Percentiles rank a stretch among this genome's conserved stretches.
phyloP scores from a whole-genome alignment of 306 rosid species.

The Prunus davidiana region DNA sequence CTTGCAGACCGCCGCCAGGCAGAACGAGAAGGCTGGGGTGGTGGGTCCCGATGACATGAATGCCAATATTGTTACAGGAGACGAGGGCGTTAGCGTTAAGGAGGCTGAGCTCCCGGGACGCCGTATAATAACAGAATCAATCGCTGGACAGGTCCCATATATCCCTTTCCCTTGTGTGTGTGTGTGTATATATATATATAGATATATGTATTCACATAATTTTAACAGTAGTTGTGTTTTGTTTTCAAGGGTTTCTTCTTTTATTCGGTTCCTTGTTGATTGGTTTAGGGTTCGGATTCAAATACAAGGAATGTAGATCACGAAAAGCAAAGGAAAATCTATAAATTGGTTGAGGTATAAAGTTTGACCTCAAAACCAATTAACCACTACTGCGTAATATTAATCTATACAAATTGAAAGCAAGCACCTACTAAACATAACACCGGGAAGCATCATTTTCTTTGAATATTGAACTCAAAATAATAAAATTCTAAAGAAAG shows the following conservation, averaged over 20 bases:
- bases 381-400: background rate
- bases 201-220: background rate
- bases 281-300: constrained; percentile 34
- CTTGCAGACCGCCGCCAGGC: constrained; percentile 43
- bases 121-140: constrained; percentile 25
- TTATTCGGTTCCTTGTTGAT: constrained; percentile 19
- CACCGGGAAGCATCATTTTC: background rate
- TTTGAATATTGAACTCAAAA: background rate
- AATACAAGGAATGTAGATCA: constrained; percentile 21
- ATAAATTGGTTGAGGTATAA: constrained; percentile 29
- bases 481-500: background rate
- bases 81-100: constrained; percentile 16
- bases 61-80: background rate
- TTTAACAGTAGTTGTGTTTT: background rate
- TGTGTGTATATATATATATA: too few species aligned
- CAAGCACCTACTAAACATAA: background rate
- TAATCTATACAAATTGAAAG: background rate
- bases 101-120: constrained; percentile 29
- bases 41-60: constrained; percentile 25
- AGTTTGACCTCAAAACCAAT: background rate
- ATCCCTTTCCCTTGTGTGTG: background rate
- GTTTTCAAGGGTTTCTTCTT: background rate
- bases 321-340: constrained; percentile 32
- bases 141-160: constrained; percentile 47
- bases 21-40: constrained; percentile 38